Conservation (phyloP, 192 early-diverging fungal species). For the Coemansia sp. region DNA sequence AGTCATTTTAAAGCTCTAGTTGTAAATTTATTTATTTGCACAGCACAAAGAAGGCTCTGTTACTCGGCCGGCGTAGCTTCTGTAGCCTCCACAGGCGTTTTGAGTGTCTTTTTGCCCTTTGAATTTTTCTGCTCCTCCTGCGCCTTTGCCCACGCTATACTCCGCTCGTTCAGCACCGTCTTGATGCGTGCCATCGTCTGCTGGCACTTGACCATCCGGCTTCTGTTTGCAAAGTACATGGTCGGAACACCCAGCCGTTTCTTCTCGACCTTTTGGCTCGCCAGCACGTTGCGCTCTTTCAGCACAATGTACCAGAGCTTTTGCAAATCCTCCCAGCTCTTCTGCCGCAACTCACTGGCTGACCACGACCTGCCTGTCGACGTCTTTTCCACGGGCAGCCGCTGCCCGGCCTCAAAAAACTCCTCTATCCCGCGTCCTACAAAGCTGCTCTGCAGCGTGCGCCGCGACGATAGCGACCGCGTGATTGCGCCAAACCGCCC, state of each 20-base stretch:
- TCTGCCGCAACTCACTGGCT: slow-evolving; percentile 82
- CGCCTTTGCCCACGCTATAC: slow-evolving; percentile 63
- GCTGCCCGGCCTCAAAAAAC: slow-evolving; percentile 60
- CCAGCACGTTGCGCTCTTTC: slow-evolving; percentile 81
- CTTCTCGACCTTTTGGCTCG: slow-evolving; percentile 70
- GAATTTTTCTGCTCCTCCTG: slow-evolving; percentile 7
- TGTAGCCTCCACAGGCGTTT: not conserved
- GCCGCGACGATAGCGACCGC: slow-evolving; percentile 45
- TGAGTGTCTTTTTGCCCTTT: not conserved
- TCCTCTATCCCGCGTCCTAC: slow-evolving; percentile 61
- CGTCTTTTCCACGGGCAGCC: slow-evolving; percentile 52
- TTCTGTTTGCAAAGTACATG: slow-evolving; percentile 61
- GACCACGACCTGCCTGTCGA: slow-evolving; percentile 81
- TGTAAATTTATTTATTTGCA: slow-evolving; percentile 2
- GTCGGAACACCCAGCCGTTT: slow-evolving; percentile 57
- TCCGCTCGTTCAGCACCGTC: slow-evolving; percentile 75
- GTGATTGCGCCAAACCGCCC: slow-evolving; percentile 22
- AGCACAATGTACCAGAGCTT: slow-evolving; percentile 89
- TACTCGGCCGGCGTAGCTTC: not conserved
- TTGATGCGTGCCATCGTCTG: slow-evolving; percentile 84
- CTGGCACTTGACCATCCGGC: slow-evolving; percentile 72
- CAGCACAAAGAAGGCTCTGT: too few species aligned
- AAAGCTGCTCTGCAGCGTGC: slow-evolving; percentile 49
- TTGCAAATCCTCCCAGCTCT: slow-evolving; percentile 97
- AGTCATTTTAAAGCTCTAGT: not conserved